Evolutionary conservation across 148 eudicot species (phyloP).

Genomic region (Suaeda aralocaspica): DNA sequence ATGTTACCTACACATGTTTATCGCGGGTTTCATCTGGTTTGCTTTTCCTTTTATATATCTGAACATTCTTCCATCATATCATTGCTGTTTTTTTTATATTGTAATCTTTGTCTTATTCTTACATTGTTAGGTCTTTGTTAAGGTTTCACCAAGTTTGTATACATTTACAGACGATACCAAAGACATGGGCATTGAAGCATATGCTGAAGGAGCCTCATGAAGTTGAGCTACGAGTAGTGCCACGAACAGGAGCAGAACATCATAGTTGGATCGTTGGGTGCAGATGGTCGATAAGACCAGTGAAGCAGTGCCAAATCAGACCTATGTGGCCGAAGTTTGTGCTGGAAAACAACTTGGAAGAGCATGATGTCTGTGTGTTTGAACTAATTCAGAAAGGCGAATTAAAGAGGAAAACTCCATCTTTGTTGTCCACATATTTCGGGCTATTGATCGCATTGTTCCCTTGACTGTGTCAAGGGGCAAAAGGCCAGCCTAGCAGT

Average conservation of each 20-base stretch:
- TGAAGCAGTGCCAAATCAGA: conserved; percentile 6
- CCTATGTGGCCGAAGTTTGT: conserved; percentile 9
- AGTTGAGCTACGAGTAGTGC: neutral
- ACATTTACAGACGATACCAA: conserved; percentile 14
- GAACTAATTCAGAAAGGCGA: neutral
- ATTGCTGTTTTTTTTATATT: too few species aligned
- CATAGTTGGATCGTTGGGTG: conserved; percentile 10
- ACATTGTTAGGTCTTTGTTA: too few species aligned
- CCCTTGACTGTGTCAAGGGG: conserved; percentile 2
- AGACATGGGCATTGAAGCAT: conserved; percentile 6
- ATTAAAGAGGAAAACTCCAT: neutral
- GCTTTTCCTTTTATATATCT: neutral
- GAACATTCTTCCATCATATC: too few species aligned
- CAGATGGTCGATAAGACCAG: neutral
- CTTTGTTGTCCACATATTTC: conserved; percentile 8
- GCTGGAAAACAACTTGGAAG: conserved; percentile 13
- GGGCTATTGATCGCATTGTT: neutral
- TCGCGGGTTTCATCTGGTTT: conserved; percentile 4
- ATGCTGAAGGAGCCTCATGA: conserved; percentile 3
- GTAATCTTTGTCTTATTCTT: too few species aligned
- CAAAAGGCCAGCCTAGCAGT: neutral
- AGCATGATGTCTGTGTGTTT: conserved; percentile 11
- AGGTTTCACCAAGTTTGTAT: too few species aligned
- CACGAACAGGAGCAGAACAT: neutral
- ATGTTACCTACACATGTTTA: conserved; percentile 2